These are phyloP conservation scores for Pythium periplocum DNA, from an alignment of 352 stramenopile species.

Conservation along the genomic window DNA sequence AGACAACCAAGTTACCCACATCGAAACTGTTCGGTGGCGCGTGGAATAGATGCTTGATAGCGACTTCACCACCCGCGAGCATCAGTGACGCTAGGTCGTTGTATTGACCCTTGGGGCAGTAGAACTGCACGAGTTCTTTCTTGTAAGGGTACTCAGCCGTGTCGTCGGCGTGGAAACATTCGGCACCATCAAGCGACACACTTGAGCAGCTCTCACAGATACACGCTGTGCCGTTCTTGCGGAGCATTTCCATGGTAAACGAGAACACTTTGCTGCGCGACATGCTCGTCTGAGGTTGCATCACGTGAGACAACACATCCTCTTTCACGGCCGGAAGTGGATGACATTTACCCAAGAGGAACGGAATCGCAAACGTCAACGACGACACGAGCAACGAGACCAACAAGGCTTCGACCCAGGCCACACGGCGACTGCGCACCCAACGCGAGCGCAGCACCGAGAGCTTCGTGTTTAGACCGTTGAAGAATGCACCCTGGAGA, in stretches of 20 bases:
- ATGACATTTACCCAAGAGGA: constrained; percentile 62
- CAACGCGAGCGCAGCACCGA: constrained; percentile 46
- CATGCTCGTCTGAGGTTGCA: constrained; percentile 21
- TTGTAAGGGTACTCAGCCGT: constrained; percentile 75
- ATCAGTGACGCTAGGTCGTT: constrained; percentile 97
- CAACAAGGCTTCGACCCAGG: constrained; percentile 55
- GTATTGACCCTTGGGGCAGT: constrained; percentile 94
- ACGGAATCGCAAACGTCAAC: constrained; percentile 57
- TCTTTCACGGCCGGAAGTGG: constrained; percentile 46
- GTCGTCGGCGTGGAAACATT: constrained; percentile 66
- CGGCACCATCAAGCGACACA: constrained; percentile 37
- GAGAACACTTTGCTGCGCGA: constrained; percentile 54
- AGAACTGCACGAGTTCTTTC: constrained; percentile 91
- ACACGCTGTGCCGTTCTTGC: constrained; percentile 58
- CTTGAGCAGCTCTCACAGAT: constrained; percentile 64
- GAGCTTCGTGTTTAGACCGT: constrained; percentile 52
- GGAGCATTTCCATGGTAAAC: constrained; percentile 65
- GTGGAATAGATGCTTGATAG: constrained; percentile 96
- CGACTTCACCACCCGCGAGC: constrained; percentile 91
- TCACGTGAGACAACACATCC: constrained; percentile 39
- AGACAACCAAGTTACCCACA: constrained; percentile 67
- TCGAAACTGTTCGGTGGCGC: constrained; percentile 67
- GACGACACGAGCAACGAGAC: constrained; percentile 55
- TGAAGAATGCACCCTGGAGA: constrained; percentile 82
- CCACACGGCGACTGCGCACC: constrained; percentile 46